Evolutionary conservation across 495 filamentous ascomycete genomes (phyloP).

Genomic region (Talaromyces liani): DNA sequence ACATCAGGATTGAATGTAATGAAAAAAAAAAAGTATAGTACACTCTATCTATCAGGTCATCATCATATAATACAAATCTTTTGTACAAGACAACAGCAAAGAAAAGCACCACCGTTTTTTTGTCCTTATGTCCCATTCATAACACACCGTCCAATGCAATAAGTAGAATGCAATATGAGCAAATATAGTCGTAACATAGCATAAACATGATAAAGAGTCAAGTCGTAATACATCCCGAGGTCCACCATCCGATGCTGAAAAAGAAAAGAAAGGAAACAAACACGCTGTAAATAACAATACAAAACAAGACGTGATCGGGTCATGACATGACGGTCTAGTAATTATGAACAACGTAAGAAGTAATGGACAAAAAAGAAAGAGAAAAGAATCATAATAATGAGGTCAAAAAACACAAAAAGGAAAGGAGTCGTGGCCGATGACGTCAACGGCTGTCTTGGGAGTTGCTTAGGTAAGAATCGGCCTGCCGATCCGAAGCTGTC

Average conservation of each 20-base stretch:
- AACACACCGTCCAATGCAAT: neutral
- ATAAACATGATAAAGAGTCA: neutral
- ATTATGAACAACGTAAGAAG: neutral
- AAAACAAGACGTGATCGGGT: neutral
- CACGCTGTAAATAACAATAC: neutral
- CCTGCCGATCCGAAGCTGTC: slow-evolving; percentile 6
- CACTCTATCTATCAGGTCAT: neutral
- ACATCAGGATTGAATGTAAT: too few species aligned
- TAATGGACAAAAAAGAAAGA: neutral
- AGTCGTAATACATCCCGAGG: neutral
- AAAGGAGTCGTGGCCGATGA: slow-evolving; percentile 6
- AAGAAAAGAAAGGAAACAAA: neutral
- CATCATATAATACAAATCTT: neutral
- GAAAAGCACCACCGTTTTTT: neutral
- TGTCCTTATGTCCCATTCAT: neutral
- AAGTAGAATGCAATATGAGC: neutral
- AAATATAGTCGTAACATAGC: neutral
- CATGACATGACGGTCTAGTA: neutral
- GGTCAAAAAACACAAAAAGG: neutral
- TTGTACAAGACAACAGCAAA: neutral
- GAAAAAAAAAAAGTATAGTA: neutral
- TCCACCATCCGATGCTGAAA: neutral
- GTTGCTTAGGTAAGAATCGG: slow-evolving; percentile 7
- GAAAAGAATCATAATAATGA: neutral
- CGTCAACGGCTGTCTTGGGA: slow-evolving; percentile 6